phyloP scores from a whole-genome alignment of 768 basidiomycete genomes.

The Lactifluus subvellereus region DNA sequence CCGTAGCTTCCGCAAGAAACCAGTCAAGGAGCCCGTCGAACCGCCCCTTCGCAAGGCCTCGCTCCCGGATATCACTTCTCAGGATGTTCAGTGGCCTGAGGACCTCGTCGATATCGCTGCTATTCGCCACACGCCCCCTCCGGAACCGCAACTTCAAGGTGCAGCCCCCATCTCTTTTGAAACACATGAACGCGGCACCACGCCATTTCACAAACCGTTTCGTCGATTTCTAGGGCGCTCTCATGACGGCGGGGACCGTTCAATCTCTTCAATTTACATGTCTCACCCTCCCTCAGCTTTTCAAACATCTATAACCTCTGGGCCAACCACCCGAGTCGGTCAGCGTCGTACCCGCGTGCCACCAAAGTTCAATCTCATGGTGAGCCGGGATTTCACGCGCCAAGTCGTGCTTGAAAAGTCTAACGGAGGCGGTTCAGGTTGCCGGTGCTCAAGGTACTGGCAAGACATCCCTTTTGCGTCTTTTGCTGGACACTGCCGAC shows the following conservation, averaged over 20 bases:
- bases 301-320: constrained; percentile 32
- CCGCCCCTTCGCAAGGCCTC: constrained; percentile 59
- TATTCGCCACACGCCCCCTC: constrained; percentile 43
- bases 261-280: constrained; percentile 71
- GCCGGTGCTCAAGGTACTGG: constrained; percentile 77
- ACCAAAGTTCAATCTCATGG: constrained; percentile 86
- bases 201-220: constrained; percentile 83
- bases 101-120: constrained; percentile 69
- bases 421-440: constrained; percentile 42
- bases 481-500: constrained; percentile 80
- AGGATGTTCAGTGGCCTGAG: constrained; percentile 81
- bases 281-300: constrained; percentile 56
- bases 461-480: constrained; percentile 75
- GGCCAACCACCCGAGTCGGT: constrained; percentile 43
- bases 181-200: constrained; percentile 45
- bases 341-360: constrained; percentile 61
- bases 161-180: constrained; percentile 65
- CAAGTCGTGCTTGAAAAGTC: neutral
- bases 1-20: constrained; percentile 61
- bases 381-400: constrained; percentile 29
- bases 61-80: constrained; percentile 67
- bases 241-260: constrained; percentile 40
- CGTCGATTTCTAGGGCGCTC: constrained; percentile 32
- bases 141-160: constrained; percentile 47
- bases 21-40: constrained; percentile 45